Evolutionary conservation across 148 eudicot genomes (phyloP).

Genomic region (Rhododendron griersonianum): DNA sequence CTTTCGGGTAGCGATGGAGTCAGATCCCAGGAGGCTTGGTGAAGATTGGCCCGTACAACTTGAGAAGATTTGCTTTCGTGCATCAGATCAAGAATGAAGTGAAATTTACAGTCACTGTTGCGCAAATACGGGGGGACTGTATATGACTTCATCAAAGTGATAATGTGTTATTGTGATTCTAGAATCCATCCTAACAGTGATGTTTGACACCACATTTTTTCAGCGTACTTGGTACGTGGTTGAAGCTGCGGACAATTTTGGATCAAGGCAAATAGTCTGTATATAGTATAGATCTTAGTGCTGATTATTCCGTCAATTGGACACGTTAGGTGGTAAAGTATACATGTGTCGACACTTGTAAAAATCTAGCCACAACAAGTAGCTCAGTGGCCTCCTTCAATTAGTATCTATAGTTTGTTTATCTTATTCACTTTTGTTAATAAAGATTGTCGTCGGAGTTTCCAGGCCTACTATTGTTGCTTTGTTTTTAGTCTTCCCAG

Average conservation of each 20-base stretch:
- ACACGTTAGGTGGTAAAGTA: conserved; percentile 26
- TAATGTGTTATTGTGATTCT: conserved; percentile 10
- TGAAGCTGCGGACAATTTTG: conserved; percentile 28
- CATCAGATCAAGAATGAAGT: conserved; percentile 20
- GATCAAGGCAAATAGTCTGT: conserved; percentile 33
- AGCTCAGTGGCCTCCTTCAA: conserved; percentile 17
- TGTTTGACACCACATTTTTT: conserved; percentile 12
- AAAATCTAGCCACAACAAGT: conserved; percentile 27
- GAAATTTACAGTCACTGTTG: background rate
- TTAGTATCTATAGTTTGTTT: conserved; percentile 17
- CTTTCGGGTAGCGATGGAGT: conserved; percentile 61
- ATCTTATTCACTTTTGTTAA: conserved; percentile 9
- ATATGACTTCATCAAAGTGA: conserved; percentile 2
- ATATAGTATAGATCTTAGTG: conserved; percentile 30
- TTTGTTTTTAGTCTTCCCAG: background rate
- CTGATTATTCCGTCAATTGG: conserved; percentile 28
- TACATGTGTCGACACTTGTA: conserved; percentile 30
- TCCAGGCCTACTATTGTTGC: background rate
- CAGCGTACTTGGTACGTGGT: conserved; percentile 13
- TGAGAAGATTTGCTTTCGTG: conserved; percentile 47
- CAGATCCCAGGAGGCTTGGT: conserved; percentile 55
- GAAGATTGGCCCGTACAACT: conserved; percentile 66
- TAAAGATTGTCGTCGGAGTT: conserved; percentile 17
- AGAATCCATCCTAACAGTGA: conserved; percentile 17
- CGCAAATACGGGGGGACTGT: background rate